Base-by-base conservation (phyloP, 192 early-diverging fungal genomes). In the Martensiomyces pterosporus region DNA sequence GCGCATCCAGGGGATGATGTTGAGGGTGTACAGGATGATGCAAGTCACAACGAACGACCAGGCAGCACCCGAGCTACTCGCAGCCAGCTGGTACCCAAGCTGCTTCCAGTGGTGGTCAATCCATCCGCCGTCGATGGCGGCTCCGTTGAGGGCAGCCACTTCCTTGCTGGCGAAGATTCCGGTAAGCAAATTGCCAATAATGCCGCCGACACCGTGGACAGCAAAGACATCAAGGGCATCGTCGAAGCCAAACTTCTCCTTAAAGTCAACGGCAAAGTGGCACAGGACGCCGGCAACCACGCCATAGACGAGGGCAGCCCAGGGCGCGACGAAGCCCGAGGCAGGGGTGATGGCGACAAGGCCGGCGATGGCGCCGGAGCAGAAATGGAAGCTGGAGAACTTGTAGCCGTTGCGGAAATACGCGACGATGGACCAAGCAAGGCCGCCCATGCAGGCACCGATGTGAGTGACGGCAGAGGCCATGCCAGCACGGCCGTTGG, bases 321-420 rank as follows among this genome's bases (percentile, higher is more conserved):
- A 87, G 3, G 88, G 85, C 2, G 82, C 75, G 32, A 98, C 91
- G 55, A 80, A 96, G 8, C 92, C 96, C 14, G 89, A 83, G 24
- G 78, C 91, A 0, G 96, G 93, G 7, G 96, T 97, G 47, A 97
- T 93, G 21, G 89, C 85, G 5, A 95, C 96, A 24, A 98, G 61
- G 12, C 90, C 96, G 24, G 92, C 80, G 18, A 98, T 82, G 12
- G 87, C 92, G 39, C 95, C 95, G 12, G 91, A 93, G 73, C 95
- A 98, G 68, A 91, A 94, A 16, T 88, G 91, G 39, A 98, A 78
- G 32, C 83, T 88, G 9, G 93, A 95, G 18, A 94, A 79, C 70
- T 91, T 91, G 39, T 71, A 76, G 17, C 84, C 88, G 44, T 83
- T 75, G 60, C 82, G 79, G 52, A 79, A 65, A 61, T 85, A 90